Base-by-base conservation (phyloP, 805 yeast species). In the Candida maesae region DNA sequence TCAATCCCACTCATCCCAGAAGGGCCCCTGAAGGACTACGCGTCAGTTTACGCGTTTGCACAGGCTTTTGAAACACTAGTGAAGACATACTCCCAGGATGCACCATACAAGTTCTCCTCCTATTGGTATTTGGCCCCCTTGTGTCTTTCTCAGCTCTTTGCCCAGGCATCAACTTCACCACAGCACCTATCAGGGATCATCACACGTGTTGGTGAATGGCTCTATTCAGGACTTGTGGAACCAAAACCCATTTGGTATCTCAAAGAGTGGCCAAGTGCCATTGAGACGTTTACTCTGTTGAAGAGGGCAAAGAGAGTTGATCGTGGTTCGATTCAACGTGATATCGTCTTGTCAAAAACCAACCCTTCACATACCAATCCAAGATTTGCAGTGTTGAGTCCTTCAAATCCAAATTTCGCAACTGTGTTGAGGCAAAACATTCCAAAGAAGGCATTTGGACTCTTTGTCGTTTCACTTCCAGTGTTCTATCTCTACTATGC, bases 51-150 rank as follows among this genome's bases (percentile, higher is more conserved):
- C 24, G 31, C 49, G 1, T 28, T 45, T n/a, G 33, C 35, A 6
- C 47, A 44, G 17, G 46, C 44, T 6, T 7, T 47, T 6, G 52
- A 50, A 20, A 37, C 44, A 16, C 29, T 26, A 2, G 13, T 44
- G 5, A 36, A 34, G 7, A 42, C 35, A 24, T 9, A 41, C 12
- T 16, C 37, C 7, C 14, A 29, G 16, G 20, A 14, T 2, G 25
- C 25, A 2, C 39, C 36, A 0, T 6, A 23, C 15, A 17, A 35
- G 9, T n/a, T 37, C 15, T 10, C 26, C 2, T 35, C 38, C 2
- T 42, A 46, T 11, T 50, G 53, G 55, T 35, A 44, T 5, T 35
- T 53, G 8, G 11, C 42, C 10, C 56, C 59, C 9, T 6, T 53
- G 0, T 45, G 47, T 3, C 30, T 43, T 6, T 39, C 47, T 35